Evolutionary conservation across 768 basidiomycete genomes (phyloP).

Genomic region (Neoboletus brunneissimus): DNA sequence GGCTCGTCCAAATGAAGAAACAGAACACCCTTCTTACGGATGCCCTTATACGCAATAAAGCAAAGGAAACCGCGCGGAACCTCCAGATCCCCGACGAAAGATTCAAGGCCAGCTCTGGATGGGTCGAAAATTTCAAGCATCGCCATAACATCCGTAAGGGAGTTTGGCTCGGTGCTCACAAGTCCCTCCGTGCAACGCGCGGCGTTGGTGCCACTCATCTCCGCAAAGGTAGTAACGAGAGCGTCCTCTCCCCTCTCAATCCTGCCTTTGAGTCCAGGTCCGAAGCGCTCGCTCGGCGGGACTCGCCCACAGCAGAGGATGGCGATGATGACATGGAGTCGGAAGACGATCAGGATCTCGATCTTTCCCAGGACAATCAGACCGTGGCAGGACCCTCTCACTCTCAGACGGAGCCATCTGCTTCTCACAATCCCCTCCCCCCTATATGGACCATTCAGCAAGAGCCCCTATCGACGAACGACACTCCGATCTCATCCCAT

Average conservation of each 20-base stretch:
- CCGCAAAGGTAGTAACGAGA: conserved; percentile 37
- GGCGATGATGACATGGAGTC: conserved; percentile 38
- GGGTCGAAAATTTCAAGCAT: conserved; percentile 91
- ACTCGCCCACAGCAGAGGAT: conserved; percentile 31
- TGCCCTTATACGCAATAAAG: conserved; percentile 57
- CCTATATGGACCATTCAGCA: conserved; percentile 35
- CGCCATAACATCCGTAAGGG: conserved; percentile 75
- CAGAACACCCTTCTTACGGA: conserved; percentile 58
- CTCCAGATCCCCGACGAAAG: conserved; percentile 61
- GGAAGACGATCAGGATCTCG: conserved; percentile 33
- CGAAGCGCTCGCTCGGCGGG: conserved; percentile 27
- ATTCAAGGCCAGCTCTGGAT: conserved; percentile 91
- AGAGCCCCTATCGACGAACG: conserved; percentile 26
- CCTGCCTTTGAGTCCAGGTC: conserved; percentile 38
- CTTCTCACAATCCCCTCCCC: conserved; percentile 31
- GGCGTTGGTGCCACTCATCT: conserved; percentile 32
- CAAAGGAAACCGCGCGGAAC: conserved; percentile 58
- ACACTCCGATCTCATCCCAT: conserved; percentile 33
- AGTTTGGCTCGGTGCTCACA: conserved; percentile 46
- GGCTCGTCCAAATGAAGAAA: conserved; percentile 56
- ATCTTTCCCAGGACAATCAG: conserved; percentile 25
- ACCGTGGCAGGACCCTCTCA: conserved; percentile 30
- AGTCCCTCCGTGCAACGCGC: conserved; percentile 31
- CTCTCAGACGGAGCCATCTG: conserved; percentile 23
- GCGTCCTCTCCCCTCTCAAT: conserved; percentile 39